Base-by-base conservation (phyloP, 2,329 filamentous ascomycete genomes). In the Aureobasidium sp. region DNA sequence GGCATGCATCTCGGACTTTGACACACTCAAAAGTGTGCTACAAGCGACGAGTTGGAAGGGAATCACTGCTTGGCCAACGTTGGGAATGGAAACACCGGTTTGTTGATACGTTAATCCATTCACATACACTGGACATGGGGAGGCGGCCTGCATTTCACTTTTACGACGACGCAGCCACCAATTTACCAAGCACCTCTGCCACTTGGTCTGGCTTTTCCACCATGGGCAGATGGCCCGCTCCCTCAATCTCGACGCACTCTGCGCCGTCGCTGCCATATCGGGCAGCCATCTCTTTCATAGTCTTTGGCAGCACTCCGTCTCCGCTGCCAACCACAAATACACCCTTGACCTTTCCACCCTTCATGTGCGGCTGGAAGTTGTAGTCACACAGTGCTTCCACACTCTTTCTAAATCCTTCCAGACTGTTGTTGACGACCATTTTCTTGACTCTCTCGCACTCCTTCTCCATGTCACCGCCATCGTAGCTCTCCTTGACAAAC, bases 191-290 rank as follows among this genome's bases (percentile, higher is more conserved):
- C 49, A 84, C 83, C 31, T 81, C 76, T 71, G 87, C 87, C 71
- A 92, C 91, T 4, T 81, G 84, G 62, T 79, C 75, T 0, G 89
- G 86, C 66, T 84, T 82, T 75, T 95, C 91, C 52, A 86, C 86
- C 89, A 95, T 95, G 0, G 91, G 91, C 69, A 96, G 74, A 77
- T 96, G 91, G 0, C 91, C 91, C 0, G 90, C 85, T 9, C 81
- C 77, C 0, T 88, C 83, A 11, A 95, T 82, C 62, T 88, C 74
- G 71, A 81, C 84, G 66, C 91, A 80, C 63, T 84, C 80, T 0
- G 81, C 82, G 0, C 82, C 83, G 0, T 73, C 71, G 11, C 77
- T 72, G 0, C 87, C 86, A 45, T 90, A 72, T 20, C 77, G 71
- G 0, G 74, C 79, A 61, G 81, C 84, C 81, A 92, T 90, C 15